phyloP scores from a whole-genome alignment of 305 asterid species.

The Euphrasia arctica region DNA sequence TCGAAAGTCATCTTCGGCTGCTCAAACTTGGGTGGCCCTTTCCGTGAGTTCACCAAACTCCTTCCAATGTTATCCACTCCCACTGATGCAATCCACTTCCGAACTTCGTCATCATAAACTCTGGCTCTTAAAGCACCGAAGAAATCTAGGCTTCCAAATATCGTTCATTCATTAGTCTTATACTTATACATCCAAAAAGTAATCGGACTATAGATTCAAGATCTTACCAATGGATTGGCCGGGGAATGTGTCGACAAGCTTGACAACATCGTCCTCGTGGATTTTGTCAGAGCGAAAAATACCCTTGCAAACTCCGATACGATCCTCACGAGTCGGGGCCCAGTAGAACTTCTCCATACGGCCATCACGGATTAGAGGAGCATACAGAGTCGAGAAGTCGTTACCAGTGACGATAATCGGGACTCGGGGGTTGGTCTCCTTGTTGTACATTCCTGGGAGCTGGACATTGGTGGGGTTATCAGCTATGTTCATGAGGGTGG shows the following conservation, averaged over 20 bases:
- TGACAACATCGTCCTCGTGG: conserved; percentile 26
- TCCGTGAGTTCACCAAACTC: conserved; percentile 71
- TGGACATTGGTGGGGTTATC: conserved; percentile 86
- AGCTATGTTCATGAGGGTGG: conserved; percentile 90
- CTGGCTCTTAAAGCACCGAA: conserved; percentile 88
- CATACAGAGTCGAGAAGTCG: conserved; percentile 84
- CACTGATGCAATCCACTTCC: conserved; percentile 48
- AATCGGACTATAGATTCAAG: too few species aligned
- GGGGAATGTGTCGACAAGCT: conserved; percentile 72
- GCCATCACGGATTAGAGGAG: conserved; percentile 90
- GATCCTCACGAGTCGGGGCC: conserved; percentile 82
- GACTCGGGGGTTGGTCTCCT: conserved; percentile 71
- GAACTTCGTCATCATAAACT: conserved; percentile 76
- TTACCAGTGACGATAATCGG: conserved; percentile 78
- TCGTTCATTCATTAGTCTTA: too few species aligned
- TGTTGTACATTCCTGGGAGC: conserved; percentile 93
- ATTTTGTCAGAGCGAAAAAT: conserved; percentile 55
- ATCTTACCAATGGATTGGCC: conserved; percentile 77
- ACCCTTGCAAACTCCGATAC: conserved; percentile 72
- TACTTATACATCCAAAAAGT: too few species aligned
- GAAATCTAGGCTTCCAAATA: conserved; percentile 46
- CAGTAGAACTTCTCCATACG: conserved; percentile 93
- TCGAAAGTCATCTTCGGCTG: conserved; percentile 60
- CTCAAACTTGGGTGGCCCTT: conserved; percentile 62
- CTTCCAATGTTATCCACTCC: conserved; percentile 59